phyloP scores from a whole-genome alignment of 495 filamentous ascomycete genomes.

The Chaetomidium leptoderma region DNA sequence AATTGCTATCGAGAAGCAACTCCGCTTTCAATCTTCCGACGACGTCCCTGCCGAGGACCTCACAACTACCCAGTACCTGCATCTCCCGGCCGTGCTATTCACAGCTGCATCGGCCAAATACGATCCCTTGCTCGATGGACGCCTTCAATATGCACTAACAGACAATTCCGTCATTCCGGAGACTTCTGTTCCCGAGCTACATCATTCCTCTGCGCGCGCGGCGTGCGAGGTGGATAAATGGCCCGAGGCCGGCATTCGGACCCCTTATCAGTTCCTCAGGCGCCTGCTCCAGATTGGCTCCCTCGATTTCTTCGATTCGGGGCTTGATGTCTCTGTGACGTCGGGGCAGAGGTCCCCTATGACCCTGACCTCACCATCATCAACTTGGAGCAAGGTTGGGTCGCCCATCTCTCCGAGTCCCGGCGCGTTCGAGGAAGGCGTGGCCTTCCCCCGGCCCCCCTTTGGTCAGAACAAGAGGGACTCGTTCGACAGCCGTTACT shows the following conservation, averaged over 20 bases:
- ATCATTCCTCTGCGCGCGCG: slow-evolving; percentile 27
- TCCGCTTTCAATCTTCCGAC: slow-evolving; percentile 24
- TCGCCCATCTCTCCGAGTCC: neutral
- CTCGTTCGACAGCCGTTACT: slow-evolving; percentile 23
- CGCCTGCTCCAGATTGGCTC: slow-evolving; percentile 31
- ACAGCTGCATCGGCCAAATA: slow-evolving; percentile 33
- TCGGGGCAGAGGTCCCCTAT: neutral
- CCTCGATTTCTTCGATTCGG: slow-evolving; percentile 26
- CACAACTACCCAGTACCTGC: slow-evolving; percentile 28
- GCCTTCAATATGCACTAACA: slow-evolving; percentile 29
- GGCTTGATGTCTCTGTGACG: neutral
- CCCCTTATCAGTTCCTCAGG: slow-evolving; percentile 31
- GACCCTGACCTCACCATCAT: slow-evolving; percentile 2
- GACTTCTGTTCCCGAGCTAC: slow-evolving; percentile 26
- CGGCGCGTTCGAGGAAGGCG: neutral
- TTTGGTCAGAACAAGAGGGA: slow-evolving; percentile 14
- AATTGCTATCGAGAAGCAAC: slow-evolving; percentile 30
- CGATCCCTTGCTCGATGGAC: slow-evolving; percentile 29
- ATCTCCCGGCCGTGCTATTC: slow-evolving; percentile 28
- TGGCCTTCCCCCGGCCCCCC: neutral
- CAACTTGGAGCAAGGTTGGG: neutral
- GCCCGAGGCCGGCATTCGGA: slow-evolving; percentile 27
- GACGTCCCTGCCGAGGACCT: slow-evolving; percentile 29
- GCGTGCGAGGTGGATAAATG: slow-evolving; percentile 30
- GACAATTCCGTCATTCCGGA: slow-evolving; percentile 31